A percentile compares a stretch with the other conserved stretches of the same genome.
Evolutionary conservation across 305 asterid genomes (phyloP).

Genomic region (Coffea humblotiana): DNA sequence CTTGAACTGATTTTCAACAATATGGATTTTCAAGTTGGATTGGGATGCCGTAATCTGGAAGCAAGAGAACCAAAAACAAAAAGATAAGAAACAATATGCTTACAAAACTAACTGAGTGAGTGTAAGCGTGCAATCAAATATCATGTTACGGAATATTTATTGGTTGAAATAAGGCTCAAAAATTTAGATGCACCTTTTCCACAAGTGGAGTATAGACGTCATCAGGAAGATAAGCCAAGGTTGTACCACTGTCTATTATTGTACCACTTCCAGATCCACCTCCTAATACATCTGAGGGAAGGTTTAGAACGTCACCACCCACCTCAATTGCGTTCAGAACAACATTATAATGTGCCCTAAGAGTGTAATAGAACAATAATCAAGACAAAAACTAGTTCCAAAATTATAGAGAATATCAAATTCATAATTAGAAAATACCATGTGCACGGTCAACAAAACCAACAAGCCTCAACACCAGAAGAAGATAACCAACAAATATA

Average conservation of each 20-base stretch:
- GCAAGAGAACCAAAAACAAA: background rate
- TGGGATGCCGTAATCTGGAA: conserved; percentile 49
- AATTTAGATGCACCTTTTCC: conserved; percentile 35
- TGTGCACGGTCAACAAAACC: too few species aligned
- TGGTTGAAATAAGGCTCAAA: background rate
- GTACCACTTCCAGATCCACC: conserved; percentile 65
- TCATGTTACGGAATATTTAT: background rate
- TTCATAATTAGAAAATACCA: background rate
- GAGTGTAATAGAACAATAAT: conserved; percentile 20
- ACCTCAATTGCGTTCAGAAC: conserved; percentile 68
- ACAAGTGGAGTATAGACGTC: conserved; percentile 63
- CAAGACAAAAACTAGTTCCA: conserved; percentile 8
- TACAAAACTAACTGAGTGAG: background rate
- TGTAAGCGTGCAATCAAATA: background rate
- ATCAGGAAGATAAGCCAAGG: conserved; percentile 85
- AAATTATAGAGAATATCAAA: background rate
- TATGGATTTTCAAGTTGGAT: conserved; percentile 53
- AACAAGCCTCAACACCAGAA: background rate
- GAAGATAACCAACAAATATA: background rate
- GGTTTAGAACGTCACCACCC: conserved; percentile 59
- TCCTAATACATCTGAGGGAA: conserved; percentile 54
- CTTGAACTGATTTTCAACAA: conserved; percentile 59
- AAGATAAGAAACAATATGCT: background rate
- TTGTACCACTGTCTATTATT: conserved; percentile 86
- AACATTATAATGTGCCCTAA: conserved; percentile 88